Evolutionary conservation across 805 yeast species (phyloP).

Genomic region (Candida pseudofarinosa): DNA sequence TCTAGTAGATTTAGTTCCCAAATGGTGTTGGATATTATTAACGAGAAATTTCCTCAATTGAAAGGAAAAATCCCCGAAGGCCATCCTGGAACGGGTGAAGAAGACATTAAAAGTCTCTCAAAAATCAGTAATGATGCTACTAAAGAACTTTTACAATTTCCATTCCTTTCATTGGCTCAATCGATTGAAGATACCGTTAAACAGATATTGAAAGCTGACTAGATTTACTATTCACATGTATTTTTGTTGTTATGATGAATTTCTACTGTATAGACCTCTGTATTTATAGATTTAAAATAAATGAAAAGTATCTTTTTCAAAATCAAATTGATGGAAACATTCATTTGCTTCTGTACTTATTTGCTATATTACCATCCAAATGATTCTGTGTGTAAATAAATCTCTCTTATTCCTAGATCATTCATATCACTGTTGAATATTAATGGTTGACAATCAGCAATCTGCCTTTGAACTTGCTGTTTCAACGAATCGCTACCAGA

Average conservation of each 20-base stretch:
- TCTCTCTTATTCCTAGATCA: constrained; percentile 32
- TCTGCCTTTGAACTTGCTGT: constrained; percentile 32
- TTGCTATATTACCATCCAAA: constrained; percentile 44
- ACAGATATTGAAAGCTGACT: constrained; percentile 11
- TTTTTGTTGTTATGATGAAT: too few species aligned
- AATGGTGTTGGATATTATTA: constrained; percentile 18
- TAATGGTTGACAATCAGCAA: constrained; percentile 36
- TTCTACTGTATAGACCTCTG: too few species aligned
- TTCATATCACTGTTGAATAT: constrained; percentile 26
- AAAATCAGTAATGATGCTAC: constrained; percentile 27
- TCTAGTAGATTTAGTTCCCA: constrained; percentile 17
- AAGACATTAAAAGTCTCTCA: constrained; percentile 22
- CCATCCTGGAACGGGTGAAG: constrained; percentile 6
- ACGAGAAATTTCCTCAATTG: constrained; percentile 22
- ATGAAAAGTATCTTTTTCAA: too few species aligned
- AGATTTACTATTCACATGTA: too few species aligned
- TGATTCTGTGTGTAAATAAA: constrained; percentile 48
- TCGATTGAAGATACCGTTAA: constrained; percentile 15
- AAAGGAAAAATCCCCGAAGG: constrained; percentile 5
- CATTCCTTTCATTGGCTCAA: constrained; percentile 11
- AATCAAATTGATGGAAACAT: constrained; percentile 6
- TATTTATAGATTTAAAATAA: too few species aligned
- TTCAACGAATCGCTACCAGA: constrained; percentile 46
- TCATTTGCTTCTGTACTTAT: too few species aligned
- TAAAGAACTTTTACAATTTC: constrained; percentile 18